Base-by-base conservation (phyloP, 2,329 filamentous ascomycete species). In the Aspergillus sergii region DNA sequence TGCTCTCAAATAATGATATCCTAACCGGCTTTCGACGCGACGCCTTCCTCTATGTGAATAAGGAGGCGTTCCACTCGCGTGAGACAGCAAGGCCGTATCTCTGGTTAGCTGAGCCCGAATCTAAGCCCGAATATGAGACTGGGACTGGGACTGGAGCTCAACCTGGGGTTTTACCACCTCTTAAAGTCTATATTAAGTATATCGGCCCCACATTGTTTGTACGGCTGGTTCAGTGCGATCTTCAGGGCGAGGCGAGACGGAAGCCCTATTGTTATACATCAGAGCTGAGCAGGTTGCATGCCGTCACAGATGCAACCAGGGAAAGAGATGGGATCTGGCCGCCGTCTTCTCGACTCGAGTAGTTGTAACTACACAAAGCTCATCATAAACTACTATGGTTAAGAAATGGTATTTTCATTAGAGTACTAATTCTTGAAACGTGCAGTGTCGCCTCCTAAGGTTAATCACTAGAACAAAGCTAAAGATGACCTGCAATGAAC, bases 251-350 rank as follows among this genome's bases (percentile, higher is more conserved):
- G 41, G 64, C 59, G n/a, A 67, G 60, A 63, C 39, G 63, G 14
- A 58, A 60, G 59, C 66, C 68, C 32, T 69, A 69, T 64, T 65
- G 68, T 30, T 23, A 65, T 61, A 67, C 63, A 23, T 67, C 68
- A n/a, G 65, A 69, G 59, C 57, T 69, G 51, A 59, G 45, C 28
- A 57, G 28, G 56, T 59, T 69, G 57, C 66, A 68, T 63, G 57
- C 59, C 50, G 65, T 62, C 21, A 58, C 56, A n/a, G 32, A 59
- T 53, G 53, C 54, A 30, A 45, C 34, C 4, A 26, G 55, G 23
- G 48, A 59, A 57, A 30, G 21, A 46, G 59, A 65, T 53, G 51
- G 57, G 26, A 64, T 66, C 32, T 66, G 60, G 60, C 65, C 60
- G 32, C 64, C 65, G 12, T 64, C 64, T 46, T 36, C 62, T 62